These are phyloP conservation scores for Rhododendron ovatum DNA, from an alignment of 148 eudicot genomes.

Conservation along the genomic window DNA sequence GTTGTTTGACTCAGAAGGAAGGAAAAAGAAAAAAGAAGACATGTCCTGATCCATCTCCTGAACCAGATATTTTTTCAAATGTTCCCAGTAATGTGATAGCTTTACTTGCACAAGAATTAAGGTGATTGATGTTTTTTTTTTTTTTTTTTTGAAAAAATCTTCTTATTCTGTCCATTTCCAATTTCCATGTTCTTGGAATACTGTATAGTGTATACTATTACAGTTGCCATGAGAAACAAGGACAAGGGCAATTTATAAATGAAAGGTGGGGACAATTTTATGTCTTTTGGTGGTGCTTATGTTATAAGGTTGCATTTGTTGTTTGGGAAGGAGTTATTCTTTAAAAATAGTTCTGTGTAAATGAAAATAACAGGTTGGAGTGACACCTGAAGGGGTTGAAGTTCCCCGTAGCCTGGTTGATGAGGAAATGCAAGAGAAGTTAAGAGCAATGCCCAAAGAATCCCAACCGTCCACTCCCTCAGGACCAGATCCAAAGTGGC, in stretches of 20 bases:
- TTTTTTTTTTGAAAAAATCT: not conserved
- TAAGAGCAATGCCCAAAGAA: constrained; percentile 60
- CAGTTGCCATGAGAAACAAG: not conserved
- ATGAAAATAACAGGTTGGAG: constrained; percentile 68
- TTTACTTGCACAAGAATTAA: not conserved
- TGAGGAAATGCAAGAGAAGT: constrained; percentile 64
- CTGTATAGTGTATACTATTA: not conserved
- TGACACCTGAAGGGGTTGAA: constrained; percentile 98
- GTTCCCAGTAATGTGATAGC: not conserved
- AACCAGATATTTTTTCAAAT: not conserved
- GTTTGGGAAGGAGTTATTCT: not conserved
- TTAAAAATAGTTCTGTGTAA: not conserved
- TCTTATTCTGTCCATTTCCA: not conserved
- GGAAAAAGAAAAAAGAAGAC: not conserved
- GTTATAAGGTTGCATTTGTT: not conserved
- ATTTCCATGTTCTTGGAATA: not conserved
- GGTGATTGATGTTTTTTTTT: not conserved
- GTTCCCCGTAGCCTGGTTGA: constrained; percentile 96
- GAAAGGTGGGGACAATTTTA: not conserved
- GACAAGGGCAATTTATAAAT: not conserved
- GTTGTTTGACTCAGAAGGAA: not conserved
- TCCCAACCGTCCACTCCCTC: constrained; percentile 56
- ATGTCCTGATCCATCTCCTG: not conserved
- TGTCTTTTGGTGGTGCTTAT: not conserved
- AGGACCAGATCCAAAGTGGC: constrained; percentile 99